Evolutionary conservation across 2,329 filamentous ascomycete species (phyloP), one percentile per base, ranked within the genome.

Genomic region (Nigrograna mackinnonii): DNA sequence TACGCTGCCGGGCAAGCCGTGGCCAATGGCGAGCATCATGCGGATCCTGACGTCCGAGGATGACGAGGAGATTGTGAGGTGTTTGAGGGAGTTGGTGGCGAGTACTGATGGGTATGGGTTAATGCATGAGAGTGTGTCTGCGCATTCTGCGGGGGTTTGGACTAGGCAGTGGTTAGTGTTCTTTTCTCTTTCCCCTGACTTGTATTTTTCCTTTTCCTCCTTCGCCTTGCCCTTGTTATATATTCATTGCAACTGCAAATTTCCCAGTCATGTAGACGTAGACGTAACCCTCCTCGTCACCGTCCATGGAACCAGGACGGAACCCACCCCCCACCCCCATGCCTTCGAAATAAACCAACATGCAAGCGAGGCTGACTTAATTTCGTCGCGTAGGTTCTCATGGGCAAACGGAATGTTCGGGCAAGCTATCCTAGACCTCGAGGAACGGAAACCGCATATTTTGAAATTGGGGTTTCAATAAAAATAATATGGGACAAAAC

Each of bases 331-430:
- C n/a, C n/a, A n/a, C n/a, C n/a, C n/a, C n/a, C n/a, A n/a, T n/a
- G n/a, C n/a, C n/a, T n/a, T n/a, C n/a, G n/a, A n/a, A n/a, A n/a
- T n/a, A n/a, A n/a, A n/a, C n/a, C n/a, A n/a, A n/a, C n/a, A n/a
- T n/a, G n/a, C n/a, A n/a, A n/a, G n/a, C n/a, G n/a, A n/a, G n/a
- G n/a, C n/a, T n/a, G n/a, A n/a, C n/a, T n/a, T n/a, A n/a, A 33
- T 9, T 17, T 13, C 31, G 24, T 28, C 9, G 18, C 17, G 13
- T 12, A 57, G 54, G 72, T 76, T 78, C 49, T 71, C 68, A 3
- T 78, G 76, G 76, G 75, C 74, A 19, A 79, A 76, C 52, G 75
- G 72, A n/a, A 48, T 78, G 50, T 77, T 74, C 57, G 76, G 73
- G 1, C 69, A 74, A 49, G 66, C 68, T 55, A 67, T 78, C 22